Percentiles rank a stretch among this genome's conserved stretches.
These are phyloP conservation scores for Annulohypoxylon bovei DNA, from an alignment of 495 filamentous ascomycete species.

Conservation along the genomic window DNA sequence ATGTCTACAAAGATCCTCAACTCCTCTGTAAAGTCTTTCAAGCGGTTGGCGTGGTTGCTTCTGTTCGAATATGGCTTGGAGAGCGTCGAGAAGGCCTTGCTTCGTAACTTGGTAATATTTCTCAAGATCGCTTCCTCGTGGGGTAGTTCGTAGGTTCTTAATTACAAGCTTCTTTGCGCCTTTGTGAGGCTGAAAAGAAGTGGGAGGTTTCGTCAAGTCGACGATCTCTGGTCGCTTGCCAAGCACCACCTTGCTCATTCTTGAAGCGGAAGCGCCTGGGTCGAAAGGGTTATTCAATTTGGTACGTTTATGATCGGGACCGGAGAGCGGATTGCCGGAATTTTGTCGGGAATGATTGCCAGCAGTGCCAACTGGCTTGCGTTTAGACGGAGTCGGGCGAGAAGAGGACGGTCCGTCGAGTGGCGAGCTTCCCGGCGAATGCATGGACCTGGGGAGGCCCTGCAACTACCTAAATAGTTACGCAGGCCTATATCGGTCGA, in stretches of 20 bases:
- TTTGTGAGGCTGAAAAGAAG: constrained; percentile 62
- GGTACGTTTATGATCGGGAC: constrained; percentile 31
- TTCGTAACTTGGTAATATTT: constrained; percentile 79
- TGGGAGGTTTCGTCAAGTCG: constrained; percentile 48
- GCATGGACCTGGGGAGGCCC: constrained; percentile 47
- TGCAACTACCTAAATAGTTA: constrained; percentile 46
- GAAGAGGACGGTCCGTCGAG: constrained; percentile 40
- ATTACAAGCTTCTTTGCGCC: constrained; percentile 86
- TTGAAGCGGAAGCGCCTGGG: constrained; percentile 5
- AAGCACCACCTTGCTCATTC: constrained; percentile 44
- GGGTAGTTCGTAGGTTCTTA: constrained; percentile 80
- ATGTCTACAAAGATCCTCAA: constrained; percentile 88
- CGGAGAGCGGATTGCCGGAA: constrained; percentile 4
- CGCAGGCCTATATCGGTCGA: constrained; percentile 27
- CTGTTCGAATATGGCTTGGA: constrained; percentile 75
- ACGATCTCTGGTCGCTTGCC: constrained; percentile 55
- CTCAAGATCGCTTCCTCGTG: constrained; percentile 48
- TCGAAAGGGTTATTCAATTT: constrained; percentile 22
- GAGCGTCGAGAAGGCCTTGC: constrained; percentile 74
- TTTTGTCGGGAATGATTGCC: constrained; percentile 22
- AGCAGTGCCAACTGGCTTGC: constrained; percentile 26
- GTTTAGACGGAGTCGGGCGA: constrained; percentile 41
- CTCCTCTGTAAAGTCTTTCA: constrained; percentile 88
- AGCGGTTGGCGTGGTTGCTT: constrained; percentile 71
- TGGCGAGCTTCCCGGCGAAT: constrained; percentile 37